Conservation (phyloP, 169 alveolate genomes). For the Hammondia hammondi region DNA sequence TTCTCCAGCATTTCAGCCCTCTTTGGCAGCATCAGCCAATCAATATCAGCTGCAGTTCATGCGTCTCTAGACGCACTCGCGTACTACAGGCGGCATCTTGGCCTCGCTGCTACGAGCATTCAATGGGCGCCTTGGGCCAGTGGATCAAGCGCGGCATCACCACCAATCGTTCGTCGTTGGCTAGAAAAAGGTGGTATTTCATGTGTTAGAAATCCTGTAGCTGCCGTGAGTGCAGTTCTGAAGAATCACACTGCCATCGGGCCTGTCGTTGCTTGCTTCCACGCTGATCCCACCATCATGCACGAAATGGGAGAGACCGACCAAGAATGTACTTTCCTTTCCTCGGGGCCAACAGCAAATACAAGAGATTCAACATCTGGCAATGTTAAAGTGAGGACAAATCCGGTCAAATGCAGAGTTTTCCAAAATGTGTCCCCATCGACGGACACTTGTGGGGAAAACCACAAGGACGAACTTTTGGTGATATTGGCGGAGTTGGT, state of each 20-base stretch:
- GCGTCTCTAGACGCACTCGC: conserved; percentile 73
- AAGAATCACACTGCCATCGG: conserved; percentile 36
- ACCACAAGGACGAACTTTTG: not conserved
- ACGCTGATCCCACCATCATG: not conserved
- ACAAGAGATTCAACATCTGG: not conserved
- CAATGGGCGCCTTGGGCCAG: conserved; percentile 81
- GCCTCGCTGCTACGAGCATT: conserved; percentile 72
- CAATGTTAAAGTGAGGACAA: not conserved
- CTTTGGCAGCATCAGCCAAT: conserved; percentile 73
- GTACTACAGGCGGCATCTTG: conserved; percentile 69
- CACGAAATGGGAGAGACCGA: not conserved
- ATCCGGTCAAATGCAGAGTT: not conserved
- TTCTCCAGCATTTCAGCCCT: conserved; percentile 75
- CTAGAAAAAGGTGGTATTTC: conserved; percentile 28
- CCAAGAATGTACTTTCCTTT: too few relatives aligned
- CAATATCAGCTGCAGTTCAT: conserved; percentile 76
- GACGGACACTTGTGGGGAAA: too few relatives aligned
- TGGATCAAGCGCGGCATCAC: conserved; percentile 16
- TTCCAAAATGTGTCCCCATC: too few relatives aligned
- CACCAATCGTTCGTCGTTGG: conserved; percentile 9
- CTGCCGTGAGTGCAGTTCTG: not conserved
- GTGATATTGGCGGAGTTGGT: not conserved
- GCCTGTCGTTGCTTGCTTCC: conserved; percentile 49
- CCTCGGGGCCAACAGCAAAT: not conserved
- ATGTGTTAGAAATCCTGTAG: not conserved